Evolutionary conservation across 2,329 filamentous ascomycete species (phyloP), one percentile per base, ranked within the genome.

Genomic region (Karstenula rhodostoma): DNA sequence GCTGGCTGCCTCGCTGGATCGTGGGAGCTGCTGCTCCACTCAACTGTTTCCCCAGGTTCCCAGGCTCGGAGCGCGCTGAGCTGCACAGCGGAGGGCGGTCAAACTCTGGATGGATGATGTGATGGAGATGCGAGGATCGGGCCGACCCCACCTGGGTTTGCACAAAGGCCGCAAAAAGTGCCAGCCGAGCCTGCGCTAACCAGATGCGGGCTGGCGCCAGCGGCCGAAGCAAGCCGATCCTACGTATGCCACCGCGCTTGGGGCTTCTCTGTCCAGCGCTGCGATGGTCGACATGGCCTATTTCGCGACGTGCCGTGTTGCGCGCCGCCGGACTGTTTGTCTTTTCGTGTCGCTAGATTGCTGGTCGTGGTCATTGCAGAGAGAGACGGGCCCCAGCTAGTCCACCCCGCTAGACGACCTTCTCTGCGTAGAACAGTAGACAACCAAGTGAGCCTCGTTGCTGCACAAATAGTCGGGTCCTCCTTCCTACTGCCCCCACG

Each of bases 221-320:
- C 27, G 52, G 52, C 52, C 52, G 52, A 46, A 12, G 27, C 56
- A 56, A 56, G 60, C 63, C 61, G 58, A 60, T 54, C 25, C 17
- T n/a, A 29, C 50, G 51, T 32, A 23, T 25, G 52, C 52, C 52
- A 48, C 29, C 56, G 48, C 64, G 61, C 57, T 60, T 59, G 55
- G 56, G 60, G 64, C 48, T 65, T 40, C 42, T 53, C 40, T 48
- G 64, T 68, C 56, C 67, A 55, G 64, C 25, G 25, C 49, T 22
- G 32, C 35, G 17, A 23, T 10, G 29, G 29, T 32, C 29, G 29
- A 6, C 29, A 9, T 32, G 62, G 51, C 10, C 7, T 32, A 44
- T 47, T 23, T 37, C 27, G 42, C 47, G 52, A 56, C 46, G 15
- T 32, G 22, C 58, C 58, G 58, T 60, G 44, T 60, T 52, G 52